phyloP scores from a whole-genome alignment of 1,139 yeast genomes.

The Magnusiomyces fungicola region DNA sequence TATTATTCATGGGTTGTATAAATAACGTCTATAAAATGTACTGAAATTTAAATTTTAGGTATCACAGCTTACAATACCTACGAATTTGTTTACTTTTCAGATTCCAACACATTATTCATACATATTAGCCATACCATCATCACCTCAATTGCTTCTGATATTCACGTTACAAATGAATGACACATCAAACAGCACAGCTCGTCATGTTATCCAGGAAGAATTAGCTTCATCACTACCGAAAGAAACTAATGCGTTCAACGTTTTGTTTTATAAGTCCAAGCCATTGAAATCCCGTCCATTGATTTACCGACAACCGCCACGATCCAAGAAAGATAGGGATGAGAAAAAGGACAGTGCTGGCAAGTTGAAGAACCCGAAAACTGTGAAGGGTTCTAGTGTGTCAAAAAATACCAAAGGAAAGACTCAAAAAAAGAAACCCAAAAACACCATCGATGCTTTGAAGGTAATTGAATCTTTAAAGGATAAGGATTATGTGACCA shows the following conservation, averaged over 20 bases:
- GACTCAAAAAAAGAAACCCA: conserved; percentile 6
- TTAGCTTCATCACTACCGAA: conserved; percentile 10
- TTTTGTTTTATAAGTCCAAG: conserved; percentile 12
- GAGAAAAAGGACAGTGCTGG: too few species aligned
- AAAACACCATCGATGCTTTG: conserved; percentile 16
- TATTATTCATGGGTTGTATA: too few species aligned
- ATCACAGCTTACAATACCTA: too few species aligned
- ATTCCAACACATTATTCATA: too few species aligned
- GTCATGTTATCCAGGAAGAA: conserved; percentile 6
- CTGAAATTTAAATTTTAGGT: too few species aligned
- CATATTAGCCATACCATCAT: background rate
- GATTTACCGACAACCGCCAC: conserved; percentile 9
- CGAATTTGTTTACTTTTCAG: too few species aligned
- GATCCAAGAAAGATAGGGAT: conserved; percentile 11
- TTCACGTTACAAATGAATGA: background rate
- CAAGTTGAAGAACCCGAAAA: too few species aligned
- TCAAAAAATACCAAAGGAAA: too few species aligned
- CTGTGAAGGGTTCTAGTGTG: too few species aligned
- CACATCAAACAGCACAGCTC: background rate
- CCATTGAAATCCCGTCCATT: conserved; percentile 12
- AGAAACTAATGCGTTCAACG: conserved; percentile 7
- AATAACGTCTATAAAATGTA: too few species aligned
- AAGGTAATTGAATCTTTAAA: too few species aligned
- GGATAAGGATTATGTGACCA: conserved; percentile 31
- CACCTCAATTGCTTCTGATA: background rate